Evolutionary conservation across 345 rosid genomes (phyloP).

Genomic region (Eucalyptus sp.): DNA sequence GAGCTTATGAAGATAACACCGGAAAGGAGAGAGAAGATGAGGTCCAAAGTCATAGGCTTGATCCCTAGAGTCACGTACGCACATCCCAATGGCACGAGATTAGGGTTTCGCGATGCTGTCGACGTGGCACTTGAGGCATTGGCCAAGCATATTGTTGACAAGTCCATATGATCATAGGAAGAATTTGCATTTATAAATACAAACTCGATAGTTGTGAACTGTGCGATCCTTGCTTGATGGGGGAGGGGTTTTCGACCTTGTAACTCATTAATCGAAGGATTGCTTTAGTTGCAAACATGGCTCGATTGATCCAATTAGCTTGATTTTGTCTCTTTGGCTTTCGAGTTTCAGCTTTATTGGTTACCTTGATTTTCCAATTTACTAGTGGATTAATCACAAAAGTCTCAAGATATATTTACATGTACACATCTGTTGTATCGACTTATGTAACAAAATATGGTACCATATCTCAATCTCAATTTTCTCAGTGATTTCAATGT

Average conservation of each 20-base stretch:
- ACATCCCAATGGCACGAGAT: constrained; percentile 29
- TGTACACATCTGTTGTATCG: background rate
- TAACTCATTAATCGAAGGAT: background rate
- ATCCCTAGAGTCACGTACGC: constrained; percentile 37
- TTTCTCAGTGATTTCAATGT: background rate
- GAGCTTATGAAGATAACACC: constrained; percentile 13
- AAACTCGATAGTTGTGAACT: background rate
- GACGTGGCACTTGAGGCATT: constrained; percentile 29
- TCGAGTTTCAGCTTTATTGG: background rate
- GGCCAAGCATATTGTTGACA: background rate
- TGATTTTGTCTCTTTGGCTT: background rate
- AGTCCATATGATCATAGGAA: background rate
- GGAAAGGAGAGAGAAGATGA: constrained; percentile 15
- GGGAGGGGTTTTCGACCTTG: background rate
- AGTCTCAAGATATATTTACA: background rate
- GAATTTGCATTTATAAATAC: background rate
- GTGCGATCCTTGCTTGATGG: background rate
- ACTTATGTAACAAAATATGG: background rate
- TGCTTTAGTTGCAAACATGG: background rate
- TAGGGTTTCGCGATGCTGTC: constrained; percentile 29
- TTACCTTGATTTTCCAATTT: background rate
- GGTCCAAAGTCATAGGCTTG: constrained; percentile 14
- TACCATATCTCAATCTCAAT: background rate
- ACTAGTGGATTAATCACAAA: background rate
- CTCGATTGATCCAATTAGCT: background rate